Percentiles rank a stretch among this genome's conserved stretches.
These are phyloP conservation scores for Boletellus sp. DNA, from an alignment of 1,284 basidiomycete species.

Conservation along the genomic window DNA sequence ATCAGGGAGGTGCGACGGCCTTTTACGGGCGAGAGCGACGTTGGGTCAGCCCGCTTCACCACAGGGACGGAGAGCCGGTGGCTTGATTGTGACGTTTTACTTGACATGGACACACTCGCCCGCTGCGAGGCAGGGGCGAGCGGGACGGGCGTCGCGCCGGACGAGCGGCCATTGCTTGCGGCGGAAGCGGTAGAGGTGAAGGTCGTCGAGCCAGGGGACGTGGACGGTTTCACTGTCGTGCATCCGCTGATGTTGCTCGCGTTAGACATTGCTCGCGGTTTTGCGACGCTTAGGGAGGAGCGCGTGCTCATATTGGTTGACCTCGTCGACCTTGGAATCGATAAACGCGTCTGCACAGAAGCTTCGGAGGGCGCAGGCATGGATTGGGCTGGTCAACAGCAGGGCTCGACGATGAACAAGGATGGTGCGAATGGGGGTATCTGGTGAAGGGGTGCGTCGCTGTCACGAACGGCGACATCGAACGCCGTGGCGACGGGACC, in stretches of 20 bases:
- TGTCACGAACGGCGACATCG: slow-evolving; percentile 14
- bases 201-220: slow-evolving; percentile 27
- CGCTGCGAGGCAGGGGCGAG: slow-evolving; percentile 19
- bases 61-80: slow-evolving; percentile 20
- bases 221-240: slow-evolving; percentile 41
- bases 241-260: slow-evolving; percentile 36
- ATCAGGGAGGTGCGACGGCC: slow-evolving; percentile 26
- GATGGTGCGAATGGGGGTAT: slow-evolving; percentile 9
- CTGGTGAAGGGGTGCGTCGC: slow-evolving; percentile 13
- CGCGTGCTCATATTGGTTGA: slow-evolving; percentile 12
- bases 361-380: slow-evolving; percentile 32
- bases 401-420: background rate
- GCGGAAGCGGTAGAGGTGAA: slow-evolving; percentile 18
- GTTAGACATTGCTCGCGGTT: slow-evolving; percentile 32
- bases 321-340: slow-evolving; percentile 27
- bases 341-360: slow-evolving; percentile 25
- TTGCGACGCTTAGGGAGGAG: slow-evolving; percentile 27
- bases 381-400: background rate
- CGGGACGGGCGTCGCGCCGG: slow-evolving; percentile 32
- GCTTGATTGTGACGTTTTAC: slow-evolving; percentile 22
- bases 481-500: slow-evolving; percentile 3
- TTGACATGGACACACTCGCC: slow-evolving; percentile 13
- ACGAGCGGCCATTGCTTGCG: slow-evolving; percentile 18
- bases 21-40: slow-evolving; percentile 28
- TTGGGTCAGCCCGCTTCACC: slow-evolving; percentile 17